Percentiles rank a stretch among this genome's conserved stretches.
These are phyloP conservation scores for Rhynchospora pubera DNA, from an alignment of 176 grass and related monocot species.

Conservation along the genomic window DNA sequence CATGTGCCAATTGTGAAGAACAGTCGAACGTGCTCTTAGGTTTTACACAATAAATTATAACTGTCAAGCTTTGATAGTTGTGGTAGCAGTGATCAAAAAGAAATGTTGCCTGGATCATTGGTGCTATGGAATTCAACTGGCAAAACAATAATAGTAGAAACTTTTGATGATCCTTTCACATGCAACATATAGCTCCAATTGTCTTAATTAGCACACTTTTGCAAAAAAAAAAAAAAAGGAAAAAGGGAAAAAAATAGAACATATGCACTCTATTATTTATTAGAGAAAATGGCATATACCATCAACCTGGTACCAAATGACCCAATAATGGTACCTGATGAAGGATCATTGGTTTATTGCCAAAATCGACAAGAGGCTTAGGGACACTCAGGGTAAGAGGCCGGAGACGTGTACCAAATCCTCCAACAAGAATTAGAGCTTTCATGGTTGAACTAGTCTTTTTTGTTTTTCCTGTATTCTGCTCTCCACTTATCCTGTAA, in stretches of 20 bases:
- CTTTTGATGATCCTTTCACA: neutral
- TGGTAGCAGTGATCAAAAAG: neutral
- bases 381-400: constrained; percentile 87
- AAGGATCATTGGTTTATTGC: constrained; percentile 90
- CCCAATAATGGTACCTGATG: constrained; percentile 45
- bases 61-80: neutral
- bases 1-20: constrained; percentile 9
- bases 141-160: neutral
- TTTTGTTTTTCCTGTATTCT: neutral
- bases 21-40: neutral
- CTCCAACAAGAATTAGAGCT: constrained; percentile 89
- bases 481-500: neutral
- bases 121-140: too few species aligned
- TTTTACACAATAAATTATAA: neutral
- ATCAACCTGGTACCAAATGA: neutral
- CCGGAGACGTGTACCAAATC: constrained; percentile 81
- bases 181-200: neutral
- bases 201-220: neutral
- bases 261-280: neutral
- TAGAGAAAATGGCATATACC: neutral
- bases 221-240: neutral
- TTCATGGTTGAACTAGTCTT: constrained; percentile 49
- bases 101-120: too few species aligned
- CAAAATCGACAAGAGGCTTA: constrained; percentile 96
- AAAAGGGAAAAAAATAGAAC: too few species aligned